Percentiles rank a stretch among this genome's conserved stretches.
These are phyloP conservation scores for Ramaria sp. DNA, from an alignment of 768 basidiomycete species.

Conservation along the genomic window DNA sequence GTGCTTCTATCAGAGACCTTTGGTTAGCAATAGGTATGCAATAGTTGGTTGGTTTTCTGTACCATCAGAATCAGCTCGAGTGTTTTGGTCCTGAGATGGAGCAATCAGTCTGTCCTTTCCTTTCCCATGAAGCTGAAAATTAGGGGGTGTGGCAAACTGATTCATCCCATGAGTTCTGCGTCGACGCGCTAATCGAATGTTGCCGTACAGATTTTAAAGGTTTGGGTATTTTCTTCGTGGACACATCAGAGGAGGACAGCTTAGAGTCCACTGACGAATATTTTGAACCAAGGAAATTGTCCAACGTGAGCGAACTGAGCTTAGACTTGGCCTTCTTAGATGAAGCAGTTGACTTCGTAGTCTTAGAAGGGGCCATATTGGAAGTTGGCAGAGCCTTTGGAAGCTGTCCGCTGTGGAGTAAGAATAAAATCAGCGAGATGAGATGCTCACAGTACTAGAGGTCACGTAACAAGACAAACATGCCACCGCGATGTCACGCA, in stretches of 20 bases:
- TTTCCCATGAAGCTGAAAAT: not conserved
- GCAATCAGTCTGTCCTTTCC: not conserved
- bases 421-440: no score
- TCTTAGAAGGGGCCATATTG: not conserved
- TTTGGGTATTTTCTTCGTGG: not conserved
- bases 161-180: not conserved
- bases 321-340: not conserved
- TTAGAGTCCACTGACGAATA: not conserved
- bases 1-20: constrained; percentile 20
- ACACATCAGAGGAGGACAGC: not conserved
- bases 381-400: not conserved
- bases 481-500: no score
- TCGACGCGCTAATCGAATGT: not conserved
- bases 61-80: not conserved
- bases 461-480: no score
- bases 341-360: not conserved
- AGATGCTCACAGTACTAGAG: no score
- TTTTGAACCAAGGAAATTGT: not conserved
- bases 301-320: constrained; percentile 3
- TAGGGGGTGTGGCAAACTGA: not conserved
- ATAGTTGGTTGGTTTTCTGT: not conserved
- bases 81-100: not conserved
- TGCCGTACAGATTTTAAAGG: not conserved
- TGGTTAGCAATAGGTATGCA: not conserved
- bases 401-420: no score